Evolutionary conservation across 192 early-diverging fungal species (phyloP).

Genomic region (Allomyces arbusculus): DNA sequence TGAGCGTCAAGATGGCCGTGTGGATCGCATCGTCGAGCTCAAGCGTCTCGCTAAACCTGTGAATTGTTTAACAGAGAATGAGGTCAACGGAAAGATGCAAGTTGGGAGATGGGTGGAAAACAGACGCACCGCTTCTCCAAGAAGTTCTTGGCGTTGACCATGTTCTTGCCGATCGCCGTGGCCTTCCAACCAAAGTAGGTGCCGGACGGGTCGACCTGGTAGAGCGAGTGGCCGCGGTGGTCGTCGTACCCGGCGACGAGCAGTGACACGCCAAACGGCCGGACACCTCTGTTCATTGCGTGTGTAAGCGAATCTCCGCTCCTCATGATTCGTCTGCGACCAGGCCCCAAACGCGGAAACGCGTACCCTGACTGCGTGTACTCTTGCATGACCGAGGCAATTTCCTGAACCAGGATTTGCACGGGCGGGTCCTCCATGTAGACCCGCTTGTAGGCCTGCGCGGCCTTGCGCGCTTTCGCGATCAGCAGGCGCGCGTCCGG

Average conservation of each 20-base stretch:
- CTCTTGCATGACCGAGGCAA: conserved; percentile 95
- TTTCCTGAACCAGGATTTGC: conserved; percentile 86
- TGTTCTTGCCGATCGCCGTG: conserved; percentile 96
- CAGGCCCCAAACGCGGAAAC: background rate
- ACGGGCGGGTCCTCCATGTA: conserved; percentile 92
- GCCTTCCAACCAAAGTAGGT: conserved; percentile 99
- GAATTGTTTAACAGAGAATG: conserved; percentile 22
- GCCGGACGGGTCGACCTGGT: conserved; percentile 98
- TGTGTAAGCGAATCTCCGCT: background rate
- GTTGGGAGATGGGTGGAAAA: background rate
- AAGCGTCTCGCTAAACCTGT: conserved; percentile 49
- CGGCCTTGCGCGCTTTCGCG: conserved; percentile 84
- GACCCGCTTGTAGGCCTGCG: conserved; percentile 81
- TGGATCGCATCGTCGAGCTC: conserved; percentile 97
- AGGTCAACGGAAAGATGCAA: background rate
- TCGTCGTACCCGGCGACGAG: conserved; percentile 90
- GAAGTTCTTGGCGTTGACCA: conserved; percentile 99
- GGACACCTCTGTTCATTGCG: conserved; percentile 57
- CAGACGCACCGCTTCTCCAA: conserved; percentile 70
- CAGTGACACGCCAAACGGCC: conserved; percentile 97
- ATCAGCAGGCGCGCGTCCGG: conserved; percentile 92
- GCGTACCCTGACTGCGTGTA: conserved; percentile 88
- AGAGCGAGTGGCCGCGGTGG: conserved; percentile 62
- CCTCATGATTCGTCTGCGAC: background rate
- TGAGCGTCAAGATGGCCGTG: conserved; percentile 95